Evolutionary conservation across 768 basidiomycete species (phyloP).

Genomic region (Leccinum broughii): DNA sequence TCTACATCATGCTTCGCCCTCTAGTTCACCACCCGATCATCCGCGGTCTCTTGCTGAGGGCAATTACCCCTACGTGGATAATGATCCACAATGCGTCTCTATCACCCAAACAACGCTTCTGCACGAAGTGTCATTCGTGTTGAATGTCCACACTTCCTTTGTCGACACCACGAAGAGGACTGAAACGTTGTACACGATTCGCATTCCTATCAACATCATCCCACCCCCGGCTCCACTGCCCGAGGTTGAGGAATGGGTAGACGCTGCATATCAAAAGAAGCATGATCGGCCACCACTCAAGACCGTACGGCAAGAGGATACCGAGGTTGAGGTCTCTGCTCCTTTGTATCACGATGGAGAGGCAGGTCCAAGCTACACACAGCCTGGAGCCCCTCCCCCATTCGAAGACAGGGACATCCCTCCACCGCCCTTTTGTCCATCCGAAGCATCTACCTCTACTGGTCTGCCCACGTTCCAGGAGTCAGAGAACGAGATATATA

Average conservation of each 20-base stretch:
- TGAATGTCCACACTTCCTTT: slow-evolving; percentile 76
- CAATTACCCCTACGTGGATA: slow-evolving; percentile 50
- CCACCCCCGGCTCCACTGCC: slow-evolving; percentile 79
- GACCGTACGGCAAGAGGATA: slow-evolving; percentile 70
- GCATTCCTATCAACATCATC: slow-evolving; percentile 70
- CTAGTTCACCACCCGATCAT: slow-evolving; percentile 49
- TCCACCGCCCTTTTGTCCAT: slow-evolving; percentile 61
- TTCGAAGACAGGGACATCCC: slow-evolving; percentile 84
- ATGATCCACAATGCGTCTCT: slow-evolving; percentile 66
- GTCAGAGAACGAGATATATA: slow-evolving; percentile 73
- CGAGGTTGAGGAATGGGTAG: slow-evolving; percentile 69
- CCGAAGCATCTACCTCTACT: slow-evolving; percentile 58
- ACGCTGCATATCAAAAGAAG: slow-evolving; percentile 82
- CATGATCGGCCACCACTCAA: slow-evolving; percentile 77
- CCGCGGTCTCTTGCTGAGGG: slow-evolving; percentile 43
- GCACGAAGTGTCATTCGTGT: slow-evolving; percentile 77
- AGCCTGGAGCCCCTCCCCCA: slow-evolving; percentile 70
- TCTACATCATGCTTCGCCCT: slow-evolving; percentile 62
- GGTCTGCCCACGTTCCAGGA: slow-evolving; percentile 75
- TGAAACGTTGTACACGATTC: slow-evolving; percentile 62
- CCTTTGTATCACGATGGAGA: slow-evolving; percentile 70
- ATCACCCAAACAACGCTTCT: slow-evolving; percentile 82
- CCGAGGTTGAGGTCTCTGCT: slow-evolving; percentile 55
- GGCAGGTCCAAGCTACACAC: slow-evolving; percentile 74
- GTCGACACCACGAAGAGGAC: slow-evolving; percentile 67